These are phyloP conservation scores for Beauveria caledonica DNA, from an alignment of 2,329 filamentous ascomycete genomes.

Conservation along the genomic window DNA sequence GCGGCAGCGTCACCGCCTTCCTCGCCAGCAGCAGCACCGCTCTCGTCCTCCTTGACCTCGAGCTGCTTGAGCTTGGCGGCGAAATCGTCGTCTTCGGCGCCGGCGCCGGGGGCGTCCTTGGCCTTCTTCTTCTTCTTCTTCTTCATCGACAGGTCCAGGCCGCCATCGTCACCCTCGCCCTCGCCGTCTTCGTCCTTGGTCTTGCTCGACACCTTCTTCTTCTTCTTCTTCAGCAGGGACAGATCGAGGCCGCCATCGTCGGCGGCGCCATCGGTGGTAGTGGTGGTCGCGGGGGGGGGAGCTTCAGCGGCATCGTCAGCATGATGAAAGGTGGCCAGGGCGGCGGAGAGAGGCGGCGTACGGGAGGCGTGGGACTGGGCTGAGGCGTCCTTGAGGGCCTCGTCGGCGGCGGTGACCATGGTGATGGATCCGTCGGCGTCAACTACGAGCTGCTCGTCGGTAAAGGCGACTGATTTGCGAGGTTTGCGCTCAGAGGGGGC, in stretches of 20 bases:
- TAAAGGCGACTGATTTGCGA: constrained; percentile 92
- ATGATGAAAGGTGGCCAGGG: constrained; percentile 45
- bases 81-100: constrained; percentile 54
- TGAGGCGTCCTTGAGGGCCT: constrained; percentile 59
- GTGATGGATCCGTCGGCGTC: constrained; percentile 82
- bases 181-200: constrained; percentile 41
- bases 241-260: constrained; percentile 48
- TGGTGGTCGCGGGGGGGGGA: constrained; percentile 15
- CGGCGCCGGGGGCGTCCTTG: constrained; percentile 33
- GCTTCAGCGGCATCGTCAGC: constrained; percentile 34
- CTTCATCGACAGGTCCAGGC: constrained; percentile 55
- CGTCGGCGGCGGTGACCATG: constrained; percentile 63
- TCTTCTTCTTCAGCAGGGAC: constrained; percentile 82
- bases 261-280: constrained; percentile 27
- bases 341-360: constrained; percentile 52
- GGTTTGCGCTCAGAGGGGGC: constrained; percentile 51
- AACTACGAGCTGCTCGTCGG: constrained; percentile 78
- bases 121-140: constrained; percentile 54
- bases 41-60: constrained; percentile 55
- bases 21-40: constrained; percentile 39
- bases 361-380: constrained; percentile 70
- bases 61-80: constrained; percentile 54
- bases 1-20: constrained; percentile 46
- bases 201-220: constrained; percentile 41
- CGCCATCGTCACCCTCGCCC: constrained; percentile 39